These are phyloP conservation scores for Luzula sylvatica DNA, from an alignment of 176 grass and related monocot species.

Conservation along the genomic window DNA sequence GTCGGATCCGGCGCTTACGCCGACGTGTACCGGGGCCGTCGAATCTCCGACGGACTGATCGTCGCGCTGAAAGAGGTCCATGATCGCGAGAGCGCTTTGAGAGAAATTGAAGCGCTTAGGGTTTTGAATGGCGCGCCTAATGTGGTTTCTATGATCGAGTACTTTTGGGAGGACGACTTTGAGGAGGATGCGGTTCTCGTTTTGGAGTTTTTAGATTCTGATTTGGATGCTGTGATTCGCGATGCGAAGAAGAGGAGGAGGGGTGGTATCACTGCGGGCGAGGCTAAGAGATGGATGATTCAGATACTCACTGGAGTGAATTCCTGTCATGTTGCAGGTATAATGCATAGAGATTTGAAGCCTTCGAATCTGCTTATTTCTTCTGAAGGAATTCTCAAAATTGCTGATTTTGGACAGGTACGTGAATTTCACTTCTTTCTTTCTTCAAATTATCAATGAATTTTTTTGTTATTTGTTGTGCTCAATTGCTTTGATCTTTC, in stretches of 20 bases:
- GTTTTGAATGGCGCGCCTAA: slow-evolving; percentile 31
- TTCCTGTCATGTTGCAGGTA: slow-evolving; percentile 50
- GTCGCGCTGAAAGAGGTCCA: slow-evolving; percentile 94
- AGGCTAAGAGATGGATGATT: slow-evolving; percentile 80
- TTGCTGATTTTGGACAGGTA: slow-evolving; percentile 96
- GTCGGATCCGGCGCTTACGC: slow-evolving; percentile 84
- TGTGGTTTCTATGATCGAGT: slow-evolving; percentile 63
- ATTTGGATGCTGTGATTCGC: slow-evolving; percentile 45
- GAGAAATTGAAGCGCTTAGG: slow-evolving; percentile 77
- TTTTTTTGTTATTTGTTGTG: slow-evolving; percentile 6
- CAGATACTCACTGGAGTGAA: slow-evolving; percentile 67
- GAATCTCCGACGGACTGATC: slow-evolving; percentile 53
- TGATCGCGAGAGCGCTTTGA: slow-evolving; percentile 62
- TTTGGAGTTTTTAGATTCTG: slow-evolving; percentile 71
- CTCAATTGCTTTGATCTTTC: slow-evolving; percentile 13
- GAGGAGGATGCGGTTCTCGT: slow-evolving; percentile 80
- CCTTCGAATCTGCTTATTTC: slow-evolving; percentile 88
- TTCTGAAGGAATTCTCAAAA: slow-evolving; percentile 50
- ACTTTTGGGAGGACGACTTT: slow-evolving; percentile 50
- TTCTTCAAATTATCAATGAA: too few species aligned
- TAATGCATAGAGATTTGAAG: slow-evolving; percentile 88
- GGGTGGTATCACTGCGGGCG: slow-evolving; percentile 20
- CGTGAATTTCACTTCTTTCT: too few species aligned
- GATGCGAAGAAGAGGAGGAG: slow-evolving; percentile 26
- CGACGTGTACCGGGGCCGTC: slow-evolving; percentile 81